Base-by-base conservation (phyloP, 2,329 filamentous ascomycete species). In the Hypoxylon sp. region DNA sequence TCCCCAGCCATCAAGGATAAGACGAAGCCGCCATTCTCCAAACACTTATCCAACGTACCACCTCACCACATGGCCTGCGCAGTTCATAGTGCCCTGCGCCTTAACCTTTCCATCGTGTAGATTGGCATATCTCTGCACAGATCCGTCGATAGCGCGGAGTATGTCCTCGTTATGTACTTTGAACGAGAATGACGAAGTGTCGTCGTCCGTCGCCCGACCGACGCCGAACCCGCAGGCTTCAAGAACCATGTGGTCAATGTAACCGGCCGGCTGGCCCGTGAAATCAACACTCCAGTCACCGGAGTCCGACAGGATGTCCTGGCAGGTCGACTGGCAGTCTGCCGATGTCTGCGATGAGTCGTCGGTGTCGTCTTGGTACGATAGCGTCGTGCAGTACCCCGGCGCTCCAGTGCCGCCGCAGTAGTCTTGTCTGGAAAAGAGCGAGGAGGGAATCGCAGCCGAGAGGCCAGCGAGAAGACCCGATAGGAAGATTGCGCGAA, bases 281-380 rank as follows among this genome's bases (percentile, higher is more conserved):
- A 76, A 76, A 61, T 75, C 72, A 40, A 76, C 72, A 2, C 46
- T 40, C 74, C 75, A 76, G 65, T 74, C 74, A 3, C 73, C 71
- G 0, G 68, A 51, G 30, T 75, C 73, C 20, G 46, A 1, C 14
- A 71, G 64, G 3, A 76, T 50, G n/a, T 61, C 54, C 6, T 10
- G n/a, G 63, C 74, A 76, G 1, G 73, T 68, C 22, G 64, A 54
- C 31, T 73, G 64, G 63, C 75, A 76, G 48, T 72, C 64, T 7
- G 37, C 20, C 2, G 57, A 10, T 2, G 40, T 49, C 2, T 42
- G 20, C 2, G 62, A 27, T 2, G 68, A 44, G 8, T 50, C 13
- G 25, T 8, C 17, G 1, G 73, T 75, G 25, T 54, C 63, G 64
- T 75, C 74, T 2, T 30, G 63, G 71, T 64, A 75, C 10, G 70